Conservation (phyloP, 2,329 filamentous ascomycete species). For the Arachnomyces sp. region DNA sequence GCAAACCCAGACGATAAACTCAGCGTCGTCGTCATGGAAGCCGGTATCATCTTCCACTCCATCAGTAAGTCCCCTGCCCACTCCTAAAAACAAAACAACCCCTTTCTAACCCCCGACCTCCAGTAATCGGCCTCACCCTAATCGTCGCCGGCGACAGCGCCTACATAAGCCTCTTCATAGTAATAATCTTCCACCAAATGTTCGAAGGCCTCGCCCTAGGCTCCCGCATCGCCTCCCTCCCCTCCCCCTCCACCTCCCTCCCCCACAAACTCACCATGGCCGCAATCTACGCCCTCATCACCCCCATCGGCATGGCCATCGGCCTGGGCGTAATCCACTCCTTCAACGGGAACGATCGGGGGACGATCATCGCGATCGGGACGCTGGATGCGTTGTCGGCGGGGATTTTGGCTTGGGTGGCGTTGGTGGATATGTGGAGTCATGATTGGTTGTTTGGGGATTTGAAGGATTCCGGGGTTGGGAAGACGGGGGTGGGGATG, state of each 20-base stretch:
- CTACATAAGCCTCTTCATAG: constrained; percentile 47
- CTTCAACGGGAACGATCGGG: constrained; percentile 66
- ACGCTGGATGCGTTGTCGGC: constrained; percentile 67
- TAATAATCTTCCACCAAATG: constrained; percentile 72
- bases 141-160: constrained; percentile 46
- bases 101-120: constrained; percentile 53
- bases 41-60: constrained; percentile 69
- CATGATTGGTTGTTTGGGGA: constrained; percentile 63
- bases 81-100: constrained; percentile 38
- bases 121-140: constrained; percentile 56
- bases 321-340: constrained; percentile 62
- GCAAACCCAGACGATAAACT: constrained; percentile 38
- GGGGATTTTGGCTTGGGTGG: constrained; percentile 72
- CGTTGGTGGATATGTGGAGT: constrained; percentile 72
- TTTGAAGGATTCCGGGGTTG: constrained; percentile 44
- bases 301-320: constrained; percentile 72
- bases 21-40: constrained; percentile 62
- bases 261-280: constrained; percentile 51
- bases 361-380: constrained; percentile 63
- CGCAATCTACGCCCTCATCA: constrained; percentile 59
- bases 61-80: constrained; percentile 52
- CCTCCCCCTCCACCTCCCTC: constrained; percentile 19
- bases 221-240: constrained; percentile 34
- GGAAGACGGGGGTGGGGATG: constrained; percentile 45
- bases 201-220: constrained; percentile 66